Percentiles rank a stretch among this genome's conserved stretches.
phyloP scores from a whole-genome alignment of 805 yeast genomes.

The Debaryomyces maramus region DNA sequence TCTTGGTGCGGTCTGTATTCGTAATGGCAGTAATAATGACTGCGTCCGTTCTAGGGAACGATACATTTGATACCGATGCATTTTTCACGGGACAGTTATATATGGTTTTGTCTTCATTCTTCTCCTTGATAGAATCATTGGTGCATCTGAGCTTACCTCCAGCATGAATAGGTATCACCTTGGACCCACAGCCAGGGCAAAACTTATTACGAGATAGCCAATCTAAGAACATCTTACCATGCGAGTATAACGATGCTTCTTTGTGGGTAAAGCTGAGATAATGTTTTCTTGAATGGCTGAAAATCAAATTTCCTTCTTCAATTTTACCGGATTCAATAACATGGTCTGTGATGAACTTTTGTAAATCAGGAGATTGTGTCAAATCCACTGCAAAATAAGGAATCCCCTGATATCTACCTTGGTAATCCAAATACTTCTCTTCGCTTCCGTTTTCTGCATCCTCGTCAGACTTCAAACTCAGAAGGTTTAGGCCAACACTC shows the following conservation, averaged over 20 bases:
- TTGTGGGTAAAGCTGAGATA: conserved; percentile 30
- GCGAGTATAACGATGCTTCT: conserved; percentile 72
- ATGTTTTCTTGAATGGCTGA: conserved; percentile 37
- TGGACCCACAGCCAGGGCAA: conserved; percentile 86
- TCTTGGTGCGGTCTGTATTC: conserved; percentile 55
- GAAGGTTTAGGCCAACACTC: conserved; percentile 41
- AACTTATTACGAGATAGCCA: conserved; percentile 74
- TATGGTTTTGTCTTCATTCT: conserved; percentile 12
- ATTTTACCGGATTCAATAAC: conserved; percentile 15
- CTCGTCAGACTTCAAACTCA: conserved; percentile 26
- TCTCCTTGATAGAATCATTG: conserved; percentile 12
- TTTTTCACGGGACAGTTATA: conserved; percentile 38
- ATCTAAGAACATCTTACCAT: conserved; percentile 80
- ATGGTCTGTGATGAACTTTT: conserved; percentile 30
- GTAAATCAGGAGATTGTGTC: conserved; percentile 43
- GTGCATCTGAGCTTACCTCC: conserved; percentile 64
- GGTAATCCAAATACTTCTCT: conserved; percentile 41
- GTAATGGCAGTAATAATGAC: conserved; percentile 81
- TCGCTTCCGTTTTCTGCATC: conserved; percentile 14
- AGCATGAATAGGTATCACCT: conserved; percentile 60
- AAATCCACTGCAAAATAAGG: conserved; percentile 69
- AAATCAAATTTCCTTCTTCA: conserved; percentile 22
- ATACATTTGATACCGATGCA: conserved; percentile 63
- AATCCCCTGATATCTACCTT: conserved; percentile 54
- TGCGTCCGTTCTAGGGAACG: conserved; percentile 92